Conservation (phyloP, 495 filamentous ascomycete species). For the Tuber melanosporum region DNA sequence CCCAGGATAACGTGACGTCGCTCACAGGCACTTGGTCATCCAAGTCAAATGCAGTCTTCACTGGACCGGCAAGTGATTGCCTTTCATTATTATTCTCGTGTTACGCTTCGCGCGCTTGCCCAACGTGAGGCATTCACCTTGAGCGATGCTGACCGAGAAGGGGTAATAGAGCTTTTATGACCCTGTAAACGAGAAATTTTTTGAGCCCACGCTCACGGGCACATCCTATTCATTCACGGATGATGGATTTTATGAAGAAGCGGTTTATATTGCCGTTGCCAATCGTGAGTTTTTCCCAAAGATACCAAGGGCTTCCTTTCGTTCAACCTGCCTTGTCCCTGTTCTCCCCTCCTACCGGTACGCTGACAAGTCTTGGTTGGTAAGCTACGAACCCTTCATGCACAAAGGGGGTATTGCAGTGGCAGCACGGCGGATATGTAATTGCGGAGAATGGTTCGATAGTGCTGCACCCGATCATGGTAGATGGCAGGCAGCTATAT, state of each 20-base stretch:
- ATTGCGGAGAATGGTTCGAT: constrained; percentile 51
- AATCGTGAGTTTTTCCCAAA: constrained; percentile 55
- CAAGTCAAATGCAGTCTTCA: constrained; percentile 65
- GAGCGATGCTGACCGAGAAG: constrained; percentile 11
- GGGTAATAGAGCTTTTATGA: constrained; percentile 63
- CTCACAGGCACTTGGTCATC: constrained; percentile 71
- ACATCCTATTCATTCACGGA: constrained; percentile 74
- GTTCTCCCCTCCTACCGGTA: neutral
- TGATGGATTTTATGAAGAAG: constrained; percentile 67
- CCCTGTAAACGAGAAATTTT: constrained; percentile 59
- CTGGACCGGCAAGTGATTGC: constrained; percentile 59
- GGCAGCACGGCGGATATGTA: constrained; percentile 64
- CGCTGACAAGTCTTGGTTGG: constrained; percentile 16
- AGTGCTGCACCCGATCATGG: constrained; percentile 55
- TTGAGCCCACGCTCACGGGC: constrained; percentile 65
- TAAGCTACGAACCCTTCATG: constrained; percentile 59
- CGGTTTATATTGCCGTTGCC: constrained; percentile 64
- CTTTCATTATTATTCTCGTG: neutral
- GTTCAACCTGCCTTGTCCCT: neutral
- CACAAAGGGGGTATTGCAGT: constrained; percentile 66
- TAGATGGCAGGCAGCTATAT: constrained; percentile 65
- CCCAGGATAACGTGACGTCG: constrained; percentile 40
- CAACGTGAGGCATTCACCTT: neutral
- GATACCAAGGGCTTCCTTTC: neutral
- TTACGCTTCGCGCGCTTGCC: neutral